Conservation (phyloP, 805 yeast species). For the Diddensiella caesifluorescens region DNA sequence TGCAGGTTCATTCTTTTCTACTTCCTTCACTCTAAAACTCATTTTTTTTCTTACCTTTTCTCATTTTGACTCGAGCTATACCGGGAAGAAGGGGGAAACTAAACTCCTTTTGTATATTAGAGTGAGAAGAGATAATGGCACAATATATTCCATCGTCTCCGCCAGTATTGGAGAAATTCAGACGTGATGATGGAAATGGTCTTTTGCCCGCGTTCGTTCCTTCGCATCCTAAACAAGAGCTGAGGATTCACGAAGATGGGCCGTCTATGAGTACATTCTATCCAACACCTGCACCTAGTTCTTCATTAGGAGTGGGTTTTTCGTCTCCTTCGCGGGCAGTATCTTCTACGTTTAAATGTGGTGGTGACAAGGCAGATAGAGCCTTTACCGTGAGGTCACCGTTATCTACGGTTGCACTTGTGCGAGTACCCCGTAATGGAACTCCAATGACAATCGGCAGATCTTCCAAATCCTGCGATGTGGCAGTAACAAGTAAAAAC, state of each 20-base stretch:
- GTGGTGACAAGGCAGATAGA: background rate
- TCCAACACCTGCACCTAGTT: slow-evolving; percentile 31
- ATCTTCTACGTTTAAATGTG: background rate
- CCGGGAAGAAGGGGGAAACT: no score
- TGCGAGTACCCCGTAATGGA: slow-evolving; percentile 40
- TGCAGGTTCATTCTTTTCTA: background rate
- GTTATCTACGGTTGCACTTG: slow-evolving; percentile 33
- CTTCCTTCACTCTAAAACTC: background rate
- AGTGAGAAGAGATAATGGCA: slow-evolving; percentile 1
- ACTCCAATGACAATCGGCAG: slow-evolving; percentile 53
- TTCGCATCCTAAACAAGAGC: background rate
- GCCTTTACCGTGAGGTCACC: slow-evolving; percentile 30
- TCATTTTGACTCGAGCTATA: no score
- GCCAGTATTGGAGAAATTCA: slow-evolving; percentile 16
- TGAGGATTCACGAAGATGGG: slow-evolving; percentile 14
- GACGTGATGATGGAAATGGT: slow-evolving; percentile 5
- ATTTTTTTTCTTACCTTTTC: no score
- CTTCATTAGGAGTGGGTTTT: slow-evolving; percentile 15
- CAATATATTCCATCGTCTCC: slow-evolving; percentile 48
- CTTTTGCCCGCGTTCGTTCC: slow-evolving; percentile 21
- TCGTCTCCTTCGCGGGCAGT: slow-evolving; percentile 16
- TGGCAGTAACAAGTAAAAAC: slow-evolving; percentile 41
- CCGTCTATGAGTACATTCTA: slow-evolving; percentile 21
- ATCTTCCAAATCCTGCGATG: slow-evolving; percentile 56
- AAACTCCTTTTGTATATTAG: background rate